Evolutionary conservation across 2,329 filamentous ascomycete species (phyloP), one percentile per base, ranked within the genome.

Genomic region (Proliferodiscus dingleyae): DNA sequence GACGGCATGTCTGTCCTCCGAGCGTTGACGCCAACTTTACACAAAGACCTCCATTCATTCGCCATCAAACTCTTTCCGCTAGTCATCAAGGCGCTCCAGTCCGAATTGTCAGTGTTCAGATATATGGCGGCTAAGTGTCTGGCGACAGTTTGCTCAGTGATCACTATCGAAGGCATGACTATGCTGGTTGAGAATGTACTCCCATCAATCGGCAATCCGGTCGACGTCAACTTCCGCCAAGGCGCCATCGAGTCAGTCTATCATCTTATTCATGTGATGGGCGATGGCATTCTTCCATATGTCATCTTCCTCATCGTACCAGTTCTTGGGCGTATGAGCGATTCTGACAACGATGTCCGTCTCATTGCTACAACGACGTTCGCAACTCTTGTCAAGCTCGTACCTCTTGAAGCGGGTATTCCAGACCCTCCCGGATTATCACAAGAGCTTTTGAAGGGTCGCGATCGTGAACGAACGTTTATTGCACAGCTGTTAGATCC

Each of bases 231-330:
- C 61, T 86, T 85, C 68, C 84, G 93, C 30, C 93, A 98, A 70
- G 93, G 93, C 52, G 89, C 89, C 5, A 93, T 95, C 46, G 93
- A 98, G 68, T 89, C 83, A 57, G 87, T 98, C 49, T 98, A 98
- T 64, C 93, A 98, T 66, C 73, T 98, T 48, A 98, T 98, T 53
- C 88, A 94, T 49, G 90, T 96, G 41, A 98, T 98, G 93, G 93
- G 95, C 51, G 93, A 97, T 63, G 79, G 81, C 29, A 98, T 98
- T 46, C 70, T 98, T 23, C 93, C 94, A 3, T 98, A 98, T 61
- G 93, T 98, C 52, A 96, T 98, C 60, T 98, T 98, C 80, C 80
- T 98, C 54, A 94, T 98, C 48, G 94, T 97, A 10, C 93, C 93
- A 11, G 93, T 98, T 3, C 77, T 98, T 41, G 93, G 93, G 43